Base-by-base conservation (phyloP, 2,329 filamentous ascomycete genomes). In the Diaporthe citriasiana region DNA sequence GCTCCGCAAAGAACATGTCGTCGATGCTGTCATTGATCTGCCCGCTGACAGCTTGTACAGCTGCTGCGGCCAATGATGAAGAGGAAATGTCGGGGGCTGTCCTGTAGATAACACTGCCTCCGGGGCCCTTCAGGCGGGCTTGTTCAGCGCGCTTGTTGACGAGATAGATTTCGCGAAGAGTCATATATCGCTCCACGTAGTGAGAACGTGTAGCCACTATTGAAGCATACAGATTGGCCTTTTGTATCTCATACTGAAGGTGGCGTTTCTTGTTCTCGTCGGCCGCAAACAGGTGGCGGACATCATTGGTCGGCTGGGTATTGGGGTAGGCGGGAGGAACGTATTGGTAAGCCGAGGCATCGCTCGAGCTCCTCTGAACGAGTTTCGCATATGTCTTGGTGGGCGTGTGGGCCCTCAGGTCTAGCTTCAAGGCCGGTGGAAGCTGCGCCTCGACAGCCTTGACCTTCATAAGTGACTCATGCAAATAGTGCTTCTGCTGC, bases 191-290 rank as follows among this genome's bases (percentile, higher is more conserved):
- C 81, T 97, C 94, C 0, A 97, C 94, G 73, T 96, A 91, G 81
- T 95, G 95, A 0, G 94, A 96, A 33, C 95, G 89, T 0, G 94
- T 97, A 3, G 92, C 92, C 13, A 98, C 86, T 79, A 95, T 93
- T 8, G 93, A 96, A 2, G 92, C 91, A 80, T 96, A 95, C 51
- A 98, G 94, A 81, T 97, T 97, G 9, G 94, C 94, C 81, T 97
- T 97, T 81, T 97, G 95, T 40, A 98, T 97, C 83, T 97, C 95
- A 77, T 92, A 95, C 80, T 97, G 94, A 6, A 95, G 81, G 72
- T 88, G 85, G 1, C 90, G 87, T 3, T 89, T 87, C 3, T 86
- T 85, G 35, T 84, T 80, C 1, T 88, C 86, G 35, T 90, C 84
- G 27, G 84, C 82, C 71, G 86, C 86, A 73, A 90, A 84, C 10